phyloP scores from a whole-genome alignment of 192 early-diverging fungal species.

The Gaertneriomyces sp. region DNA sequence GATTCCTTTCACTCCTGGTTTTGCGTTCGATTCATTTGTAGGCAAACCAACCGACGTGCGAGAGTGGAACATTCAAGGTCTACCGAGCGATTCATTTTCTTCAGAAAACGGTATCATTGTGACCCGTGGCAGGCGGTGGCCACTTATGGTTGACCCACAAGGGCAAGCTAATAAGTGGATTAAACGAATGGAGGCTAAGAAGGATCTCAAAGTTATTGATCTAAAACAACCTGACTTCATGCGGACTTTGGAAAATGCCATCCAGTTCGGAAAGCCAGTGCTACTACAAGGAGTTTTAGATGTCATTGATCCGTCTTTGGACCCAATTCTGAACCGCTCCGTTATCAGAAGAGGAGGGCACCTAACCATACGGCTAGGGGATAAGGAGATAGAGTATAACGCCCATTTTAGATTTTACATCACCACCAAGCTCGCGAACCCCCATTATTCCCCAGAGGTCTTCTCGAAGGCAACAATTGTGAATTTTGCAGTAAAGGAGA shows the following conservation, averaged over 20 bases:
- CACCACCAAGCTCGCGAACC: slow-evolving; percentile 60
- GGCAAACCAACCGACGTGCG: slow-evolving; percentile 60
- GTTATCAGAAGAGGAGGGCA: slow-evolving; percentile 55
- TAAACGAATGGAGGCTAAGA: slow-evolving; percentile 57
- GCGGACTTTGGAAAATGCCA: slow-evolving; percentile 53
- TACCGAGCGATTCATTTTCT: slow-evolving; percentile 59
- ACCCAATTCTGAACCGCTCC: slow-evolving; percentile 58
- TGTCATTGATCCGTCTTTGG: slow-evolving; percentile 52
- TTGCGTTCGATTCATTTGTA: slow-evolving; percentile 52
- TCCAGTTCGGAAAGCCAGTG: slow-evolving; percentile 58
- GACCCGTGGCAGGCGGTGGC: slow-evolving; percentile 54
- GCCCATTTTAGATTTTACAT: slow-evolving; percentile 59
- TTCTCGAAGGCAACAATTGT: slow-evolving; percentile 65
- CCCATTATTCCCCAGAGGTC: slow-evolving; percentile 57
- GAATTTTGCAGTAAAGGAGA: slow-evolving; percentile 63
- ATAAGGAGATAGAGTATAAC: slow-evolving; percentile 64
- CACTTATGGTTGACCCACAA: slow-evolving; percentile 61
- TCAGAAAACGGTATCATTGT: slow-evolving; percentile 63
- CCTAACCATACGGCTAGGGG: slow-evolving; percentile 53
- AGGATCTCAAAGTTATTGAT: slow-evolving; percentile 58
- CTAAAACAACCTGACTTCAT: slow-evolving; percentile 54
- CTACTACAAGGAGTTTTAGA: slow-evolving; percentile 54
- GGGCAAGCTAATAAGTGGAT: slow-evolving; percentile 64
- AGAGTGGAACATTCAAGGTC: slow-evolving; percentile 59
- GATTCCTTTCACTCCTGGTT: slow-evolving; percentile 54